Evolutionary conservation across 768 basidiomycete genomes (phyloP), one percentile per base, ranked within the genome.

Genomic region (Trametes cinnabarina): DNA sequence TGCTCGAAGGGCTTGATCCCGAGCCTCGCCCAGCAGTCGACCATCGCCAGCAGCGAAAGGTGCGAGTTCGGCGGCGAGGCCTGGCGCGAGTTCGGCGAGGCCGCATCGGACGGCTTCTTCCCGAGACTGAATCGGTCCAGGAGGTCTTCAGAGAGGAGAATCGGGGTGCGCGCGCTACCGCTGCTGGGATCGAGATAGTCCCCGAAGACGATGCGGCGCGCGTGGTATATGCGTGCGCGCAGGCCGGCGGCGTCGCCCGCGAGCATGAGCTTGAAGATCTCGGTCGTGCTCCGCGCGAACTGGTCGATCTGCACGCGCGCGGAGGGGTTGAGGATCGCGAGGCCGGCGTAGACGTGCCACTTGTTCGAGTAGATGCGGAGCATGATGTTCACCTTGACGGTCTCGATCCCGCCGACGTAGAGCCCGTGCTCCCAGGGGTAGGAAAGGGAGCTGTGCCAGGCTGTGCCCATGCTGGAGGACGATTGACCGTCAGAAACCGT

Each of bases 291-390:
- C 57, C 83, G 82, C 3, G 96, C 87, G 69, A 87, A 99, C 63
- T 96, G 93, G 65, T 97, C 82, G 63, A 99, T 98, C 70, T 98
- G 96, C 1, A 79, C 71, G 40, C 83, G 82, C 0, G 97, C 97
- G 11, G 82, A 86, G 4, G 97, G 96, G 72, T 99, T 98, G 61
- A 99, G 82, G 69, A 98, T 92, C 1, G 96, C 96, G n/a, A 99
- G 83, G 2, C 97, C 96, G 14, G 96, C 96, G 71, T 99, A 99
- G 68, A 99, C 96, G 74, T 99, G 96, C 94, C 94, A 99, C 60
- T 94, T 89, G 72, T 94, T 97, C 42, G 92, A 83, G 73, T 98
- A 99, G 66, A 99, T 98, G 0, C 97, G 92, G 19, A 97, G 82
- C 61, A 90, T 86, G 72, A 98, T 88, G 78, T 99, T 99, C 66